Percentiles rank a stretch among this genome's conserved stretches.
Conservation (phyloP, 495 filamentous ascomycete species). For the Physcia stellaris region DNA sequence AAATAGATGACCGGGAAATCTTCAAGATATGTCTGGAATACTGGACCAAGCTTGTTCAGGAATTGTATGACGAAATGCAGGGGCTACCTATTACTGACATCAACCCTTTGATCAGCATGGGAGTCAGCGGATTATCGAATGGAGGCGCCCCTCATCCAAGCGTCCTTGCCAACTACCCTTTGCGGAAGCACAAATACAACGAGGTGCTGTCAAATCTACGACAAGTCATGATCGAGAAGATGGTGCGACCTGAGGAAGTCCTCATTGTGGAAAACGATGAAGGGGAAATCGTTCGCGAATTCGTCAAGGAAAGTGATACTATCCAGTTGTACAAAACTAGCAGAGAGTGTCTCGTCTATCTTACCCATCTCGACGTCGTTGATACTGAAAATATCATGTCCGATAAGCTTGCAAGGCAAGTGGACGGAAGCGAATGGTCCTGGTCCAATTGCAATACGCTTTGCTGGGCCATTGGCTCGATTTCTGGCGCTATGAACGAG, state of each 20-base stretch:
- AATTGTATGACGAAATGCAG: constrained; percentile 98
- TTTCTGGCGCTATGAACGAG: constrained; percentile 97
- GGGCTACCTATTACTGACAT: constrained; percentile 79
- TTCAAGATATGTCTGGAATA: constrained; percentile 99
- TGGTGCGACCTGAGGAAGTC: constrained; percentile 98
- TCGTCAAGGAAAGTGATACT: constrained; percentile 97
- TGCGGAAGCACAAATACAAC: constrained; percentile 94
- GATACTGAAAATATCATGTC: constrained; percentile 99
- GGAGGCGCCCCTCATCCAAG: constrained; percentile 75
- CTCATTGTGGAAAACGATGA: constrained; percentile 98
- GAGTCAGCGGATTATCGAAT: constrained; percentile 53
- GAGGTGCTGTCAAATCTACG: constrained; percentile 87
- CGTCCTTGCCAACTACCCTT: constrained; percentile 69
- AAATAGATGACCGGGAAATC: constrained; percentile 96
- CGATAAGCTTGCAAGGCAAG: constrained; percentile 87
- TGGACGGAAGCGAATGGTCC: constrained; percentile 92
- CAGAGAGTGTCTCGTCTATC: constrained; percentile 89
- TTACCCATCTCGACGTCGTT: constrained; percentile 93
- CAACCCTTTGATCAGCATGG: constrained; percentile 72
- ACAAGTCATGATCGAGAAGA: constrained; percentile 98
- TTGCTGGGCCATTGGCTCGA: constrained; percentile 98
- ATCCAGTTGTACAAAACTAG: constrained; percentile 99
- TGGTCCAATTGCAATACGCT: constrained; percentile 99
- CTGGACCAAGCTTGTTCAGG: constrained; percentile 97
- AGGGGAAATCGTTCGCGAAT: constrained; percentile 96